A percentile compares a stretch with the other conserved stretches of the same genome.
phyloP scores from a whole-genome alignment of 495 filamentous ascomycete species.

The Penicillium maclennaniae region DNA sequence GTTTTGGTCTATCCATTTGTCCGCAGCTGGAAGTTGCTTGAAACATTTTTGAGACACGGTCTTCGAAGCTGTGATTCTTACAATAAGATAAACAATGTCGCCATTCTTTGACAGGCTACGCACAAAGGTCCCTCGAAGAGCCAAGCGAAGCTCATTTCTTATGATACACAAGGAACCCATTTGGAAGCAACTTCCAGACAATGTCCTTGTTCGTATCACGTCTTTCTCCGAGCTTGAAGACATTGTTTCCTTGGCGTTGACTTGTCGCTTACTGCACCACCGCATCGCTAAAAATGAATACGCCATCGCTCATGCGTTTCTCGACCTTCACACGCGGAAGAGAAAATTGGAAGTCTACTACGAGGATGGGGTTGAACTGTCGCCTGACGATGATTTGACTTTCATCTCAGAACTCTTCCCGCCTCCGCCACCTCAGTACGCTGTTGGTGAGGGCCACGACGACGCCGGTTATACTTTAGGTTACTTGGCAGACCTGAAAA shows the following conservation, averaged over 20 bases:
- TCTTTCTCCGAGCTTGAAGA: conserved; percentile 21
- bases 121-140: conserved; percentile 11
- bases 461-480: conserved; percentile 29
- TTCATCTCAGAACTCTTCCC: conserved; percentile 30
- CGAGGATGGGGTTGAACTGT: not conserved
- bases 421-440: conserved; percentile 29
- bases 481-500: conserved; percentile 25
- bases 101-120: conserved; percentile 17
- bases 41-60: not conserved
- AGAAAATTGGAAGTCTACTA: not conserved
- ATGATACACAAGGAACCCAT: conserved; percentile 5
- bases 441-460: conserved; percentile 5
- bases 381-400: conserved; percentile 25
- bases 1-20: not conserved
- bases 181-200: conserved; percentile 25
- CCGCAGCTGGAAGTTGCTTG: not conserved
- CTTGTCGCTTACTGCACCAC: conserved; percentile 21
- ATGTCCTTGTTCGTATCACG: conserved; percentile 18
- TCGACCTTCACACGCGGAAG: conserved; percentile 13
- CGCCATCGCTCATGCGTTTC: conserved; percentile 23
- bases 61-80: conserved; percentile 6
- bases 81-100: conserved; percentile 6
- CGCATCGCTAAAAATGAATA: conserved; percentile 20
- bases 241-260: conserved; percentile 20
- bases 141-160: conserved; percentile 3